A percentile compares a stretch with the other conserved stretches of the same genome.
Evolutionary conservation across 129 eudicot species (phyloP).

Genomic region (Arctium lappa): DNA sequence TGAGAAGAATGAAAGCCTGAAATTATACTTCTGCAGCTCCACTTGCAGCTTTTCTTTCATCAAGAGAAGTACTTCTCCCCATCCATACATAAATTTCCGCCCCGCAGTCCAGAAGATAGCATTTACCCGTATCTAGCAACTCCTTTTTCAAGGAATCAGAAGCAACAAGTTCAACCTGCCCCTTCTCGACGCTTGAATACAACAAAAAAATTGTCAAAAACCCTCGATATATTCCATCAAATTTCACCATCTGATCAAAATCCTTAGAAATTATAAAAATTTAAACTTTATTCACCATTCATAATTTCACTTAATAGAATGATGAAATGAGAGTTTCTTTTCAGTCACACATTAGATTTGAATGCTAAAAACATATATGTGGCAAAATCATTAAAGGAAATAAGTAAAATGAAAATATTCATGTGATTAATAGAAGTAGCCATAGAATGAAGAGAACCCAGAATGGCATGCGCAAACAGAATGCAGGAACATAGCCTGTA

Average conservation of each 20-base stretch:
- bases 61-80: conserved; percentile 71
- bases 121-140: conserved; percentile 54
- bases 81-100: conserved; percentile 65
- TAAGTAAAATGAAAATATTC: background rate
- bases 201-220: conserved; percentile 1
- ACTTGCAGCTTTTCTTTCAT: conserved; percentile 65
- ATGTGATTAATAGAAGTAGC: background rate
- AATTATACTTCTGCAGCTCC: conserved; percentile 64
- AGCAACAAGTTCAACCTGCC: conserved; percentile 47
- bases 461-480: background rate
- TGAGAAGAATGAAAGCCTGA: background rate
- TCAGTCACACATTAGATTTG: conserved; percentile 2
- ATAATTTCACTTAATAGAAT: background rate
- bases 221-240: background rate
- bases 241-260: background rate
- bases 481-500: background rate
- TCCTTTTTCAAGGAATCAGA: conserved; percentile 52
- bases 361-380: conserved; percentile 5
- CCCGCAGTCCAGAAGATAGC: conserved; percentile 60
- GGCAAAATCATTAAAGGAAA: background rate
- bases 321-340: conserved; percentile 7
- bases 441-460: background rate
- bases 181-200: conserved; percentile 56
- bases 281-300: background rate
- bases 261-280: background rate